These are phyloP conservation scores for Aspergillus sp. DNA, from an alignment of 2,329 filamentous ascomycete genomes.

Conservation along the genomic window DNA sequence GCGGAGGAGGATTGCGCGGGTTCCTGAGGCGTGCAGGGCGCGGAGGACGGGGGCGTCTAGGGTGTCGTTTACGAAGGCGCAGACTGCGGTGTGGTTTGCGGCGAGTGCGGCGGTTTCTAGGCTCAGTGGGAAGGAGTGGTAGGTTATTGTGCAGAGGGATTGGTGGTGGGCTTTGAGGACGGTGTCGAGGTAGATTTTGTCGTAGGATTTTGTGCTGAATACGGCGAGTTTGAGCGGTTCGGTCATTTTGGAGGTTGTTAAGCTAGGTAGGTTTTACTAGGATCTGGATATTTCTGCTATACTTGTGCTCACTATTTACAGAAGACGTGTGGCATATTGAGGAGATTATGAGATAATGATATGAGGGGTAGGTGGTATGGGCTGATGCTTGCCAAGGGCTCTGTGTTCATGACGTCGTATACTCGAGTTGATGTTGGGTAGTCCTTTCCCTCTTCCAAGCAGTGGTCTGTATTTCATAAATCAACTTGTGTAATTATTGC, in stretches of 20 bases:
- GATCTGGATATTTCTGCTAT: too few species aligned
- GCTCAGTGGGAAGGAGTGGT: conserved; percentile 59
- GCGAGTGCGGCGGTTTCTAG: conserved; percentile 58
- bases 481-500: background rate
- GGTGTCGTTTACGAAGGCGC: conserved; percentile 68
- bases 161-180: conserved; percentile 32
- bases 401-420: background rate
- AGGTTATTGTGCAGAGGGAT: conserved; percentile 50
- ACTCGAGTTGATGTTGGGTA: background rate
- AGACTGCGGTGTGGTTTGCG: conserved; percentile 56
- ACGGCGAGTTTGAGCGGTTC: conserved; percentile 56
- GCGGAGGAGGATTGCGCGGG: conserved; percentile 61
- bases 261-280: too few species aligned
- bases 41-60: conserved; percentile 54
- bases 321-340: background rate
- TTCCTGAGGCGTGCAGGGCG: conserved; percentile 50
- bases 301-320: background rate
- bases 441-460: too few species aligned
- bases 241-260: background rate
- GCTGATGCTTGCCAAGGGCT: background rate
- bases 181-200: conserved; percentile 55
- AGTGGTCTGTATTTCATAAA: too few species aligned
- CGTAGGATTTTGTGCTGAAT: conserved; percentile 66
- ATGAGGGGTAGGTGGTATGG: background rate
- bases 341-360: background rate